Percentiles rank a stretch among this genome's conserved stretches.
Conservation (phyloP, 495 filamentous ascomycete genomes). For the Annulohypoxylon stygium region DNA sequence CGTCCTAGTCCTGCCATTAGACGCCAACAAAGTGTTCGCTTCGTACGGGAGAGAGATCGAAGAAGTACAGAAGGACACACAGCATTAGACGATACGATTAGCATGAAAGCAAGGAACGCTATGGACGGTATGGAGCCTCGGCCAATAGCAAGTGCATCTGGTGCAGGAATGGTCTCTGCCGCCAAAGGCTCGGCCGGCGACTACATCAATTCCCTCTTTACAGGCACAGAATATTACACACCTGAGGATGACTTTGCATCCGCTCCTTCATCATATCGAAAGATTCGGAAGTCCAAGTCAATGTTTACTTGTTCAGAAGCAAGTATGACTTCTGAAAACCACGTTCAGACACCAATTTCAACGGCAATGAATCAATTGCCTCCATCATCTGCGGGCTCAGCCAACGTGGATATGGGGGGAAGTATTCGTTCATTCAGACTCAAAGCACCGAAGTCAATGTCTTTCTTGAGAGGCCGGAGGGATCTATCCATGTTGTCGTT, state of each 20-base stretch:
- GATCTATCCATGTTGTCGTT: conserved; percentile 36
- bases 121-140: conserved; percentile 23
- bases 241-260: conserved; percentile 73
- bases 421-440: conserved; percentile 32
- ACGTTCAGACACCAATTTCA: conserved; percentile 40
- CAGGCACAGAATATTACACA: conserved; percentile 63
- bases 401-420: not conserved
- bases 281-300: conserved; percentile 78
- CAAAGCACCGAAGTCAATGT: conserved; percentile 70
- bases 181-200: conserved; percentile 51
- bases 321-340: conserved; percentile 24
- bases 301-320: conserved; percentile 71
- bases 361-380: conserved; percentile 51
- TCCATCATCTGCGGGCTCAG: not conserved
- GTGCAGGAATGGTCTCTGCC: conserved; percentile 52
- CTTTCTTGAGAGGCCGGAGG: conserved; percentile 67
- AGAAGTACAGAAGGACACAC: not conserved
- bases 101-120: not conserved
- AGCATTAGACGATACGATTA: conserved; percentile 2
- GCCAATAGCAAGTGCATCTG: conserved; percentile 51
- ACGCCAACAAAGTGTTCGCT: conserved; percentile 68
- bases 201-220: conserved; percentile 55
- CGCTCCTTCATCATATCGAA: conserved; percentile 79
- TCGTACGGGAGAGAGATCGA: conserved; percentile 56
- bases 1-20: conserved; percentile 37